Evolutionary conservation across 345 rosid species (phyloP).

Genomic region (Arabis hirsuta): DNA sequence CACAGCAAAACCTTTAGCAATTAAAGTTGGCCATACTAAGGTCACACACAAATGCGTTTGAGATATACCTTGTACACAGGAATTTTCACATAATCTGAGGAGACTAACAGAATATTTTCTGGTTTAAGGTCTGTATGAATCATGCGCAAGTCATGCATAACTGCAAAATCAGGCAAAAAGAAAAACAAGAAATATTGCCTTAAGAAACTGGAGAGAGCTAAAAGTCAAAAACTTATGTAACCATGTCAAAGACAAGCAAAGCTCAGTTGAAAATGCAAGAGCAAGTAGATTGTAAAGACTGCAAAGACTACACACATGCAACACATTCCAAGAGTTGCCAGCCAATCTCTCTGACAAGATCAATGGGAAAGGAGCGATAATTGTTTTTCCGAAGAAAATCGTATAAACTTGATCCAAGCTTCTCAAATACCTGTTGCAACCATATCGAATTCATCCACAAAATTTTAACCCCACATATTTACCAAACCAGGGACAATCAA

Average conservation of each 20-base stretch:
- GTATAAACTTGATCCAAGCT: constrained; percentile 99
- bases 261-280: constrained; percentile 30
- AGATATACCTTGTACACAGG: constrained; percentile 75
- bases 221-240: constrained; percentile 4
- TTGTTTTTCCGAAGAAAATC: constrained; percentile 98
- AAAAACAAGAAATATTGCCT: not conserved
- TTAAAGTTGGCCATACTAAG: not conserved
- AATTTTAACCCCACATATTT: constrained; percentile 66
- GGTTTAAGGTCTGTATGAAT: constrained; percentile 93
- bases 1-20: not conserved
- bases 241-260: constrained; percentile 36
- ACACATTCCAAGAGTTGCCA: constrained; percentile 98
- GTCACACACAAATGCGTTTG: not conserved
- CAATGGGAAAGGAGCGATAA: constrained; percentile 98
- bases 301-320: constrained; percentile 97
- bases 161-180: constrained; percentile 50
- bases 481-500: constrained; percentile 67
- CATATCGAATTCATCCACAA: constrained; percentile 78
- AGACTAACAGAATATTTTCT: constrained; percentile 78
- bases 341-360: constrained; percentile 97
- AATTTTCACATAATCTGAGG: constrained; percentile 75
- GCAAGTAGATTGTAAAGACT: constrained; percentile 45
- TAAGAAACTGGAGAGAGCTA: not conserved
- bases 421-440: constrained; percentile 95
- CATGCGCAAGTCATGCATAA: constrained; percentile 85